Evolutionary conservation across 2,329 filamentous ascomycete species (phyloP).

Genomic region (Sordariomycetes sp.): DNA sequence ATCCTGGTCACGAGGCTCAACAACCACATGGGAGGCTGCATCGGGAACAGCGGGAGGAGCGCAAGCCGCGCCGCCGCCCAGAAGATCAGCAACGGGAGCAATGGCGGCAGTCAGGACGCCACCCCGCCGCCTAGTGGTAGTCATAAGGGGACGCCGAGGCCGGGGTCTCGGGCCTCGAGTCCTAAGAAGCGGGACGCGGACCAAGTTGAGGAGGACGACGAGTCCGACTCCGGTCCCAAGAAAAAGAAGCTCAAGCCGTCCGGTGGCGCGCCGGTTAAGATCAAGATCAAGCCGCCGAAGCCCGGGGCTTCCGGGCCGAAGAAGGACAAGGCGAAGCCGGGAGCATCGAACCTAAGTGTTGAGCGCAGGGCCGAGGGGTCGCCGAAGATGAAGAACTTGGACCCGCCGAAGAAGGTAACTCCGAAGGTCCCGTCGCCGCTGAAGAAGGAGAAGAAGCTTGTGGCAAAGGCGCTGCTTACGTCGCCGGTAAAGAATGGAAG

Average conservation of each 20-base stretch:
- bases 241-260: constrained; percentile 45
- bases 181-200: constrained; percentile 44
- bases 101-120: constrained; percentile 31
- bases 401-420: constrained; percentile 19
- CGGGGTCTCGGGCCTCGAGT: constrained; percentile 37
- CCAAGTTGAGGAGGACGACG: constrained; percentile 39
- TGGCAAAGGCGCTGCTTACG: constrained; percentile 31
- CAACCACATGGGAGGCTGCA: constrained; percentile 57
- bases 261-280: constrained; percentile 11
- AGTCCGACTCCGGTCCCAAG: constrained; percentile 35
- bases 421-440: constrained; percentile 23
- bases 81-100: constrained; percentile 46
- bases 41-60: constrained; percentile 50
- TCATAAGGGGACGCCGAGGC: constrained; percentile 46
- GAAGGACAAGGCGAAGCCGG: constrained; percentile 40
- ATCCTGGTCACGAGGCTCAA: constrained; percentile 52
- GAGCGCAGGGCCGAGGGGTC: constrained; percentile 25
- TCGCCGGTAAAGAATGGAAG: constrained; percentile 35
- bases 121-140: constrained; percentile 41
- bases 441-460: constrained; percentile 23
- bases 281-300: constrained; percentile 35
- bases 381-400: constrained; percentile 9
- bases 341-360: constrained; percentile 31
- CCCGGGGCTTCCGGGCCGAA: constrained; percentile 17
- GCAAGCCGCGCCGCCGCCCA: constrained; percentile 48